Evolutionary conservation across 768 basidiomycete genomes (phyloP).

Genomic region (Amanita pseudoporphyria): DNA sequence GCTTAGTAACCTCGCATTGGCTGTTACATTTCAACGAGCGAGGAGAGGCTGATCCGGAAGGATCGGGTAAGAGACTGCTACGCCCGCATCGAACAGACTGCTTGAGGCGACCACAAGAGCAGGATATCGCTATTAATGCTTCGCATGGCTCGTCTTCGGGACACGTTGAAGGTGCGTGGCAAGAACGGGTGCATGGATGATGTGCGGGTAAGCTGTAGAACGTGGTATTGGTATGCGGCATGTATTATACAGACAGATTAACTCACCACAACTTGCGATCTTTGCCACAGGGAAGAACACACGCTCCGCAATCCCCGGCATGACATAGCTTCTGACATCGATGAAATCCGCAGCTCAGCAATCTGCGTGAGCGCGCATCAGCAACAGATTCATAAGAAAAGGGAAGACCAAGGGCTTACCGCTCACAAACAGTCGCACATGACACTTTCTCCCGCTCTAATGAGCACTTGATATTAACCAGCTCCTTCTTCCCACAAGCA

Average conservation of each 20-base stretch:
- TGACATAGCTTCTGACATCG: conserved; percentile 81
- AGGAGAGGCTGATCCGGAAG: neutral
- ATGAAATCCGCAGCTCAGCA: conserved; percentile 83
- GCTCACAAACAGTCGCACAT: conserved; percentile 74
- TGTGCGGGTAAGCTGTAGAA: conserved; percentile 49
- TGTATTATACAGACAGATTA: neutral
- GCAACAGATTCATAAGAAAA: conserved; percentile 1
- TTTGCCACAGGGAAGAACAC: conserved; percentile 77
- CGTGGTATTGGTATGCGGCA: neutral
- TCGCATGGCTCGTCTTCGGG: conserved; percentile 73
- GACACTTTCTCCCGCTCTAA: conserved; percentile 67
- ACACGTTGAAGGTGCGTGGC: conserved; percentile 87
- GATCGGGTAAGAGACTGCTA: conserved; percentile 25
- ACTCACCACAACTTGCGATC: conserved; percentile 73
- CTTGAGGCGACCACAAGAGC: conserved; percentile 76
- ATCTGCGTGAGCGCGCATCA: conserved; percentile 23
- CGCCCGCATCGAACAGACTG: conserved; percentile 70
- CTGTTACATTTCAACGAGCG: conserved; percentile 52
- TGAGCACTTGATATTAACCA: conserved; percentile 79
- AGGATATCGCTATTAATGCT: conserved; percentile 54
- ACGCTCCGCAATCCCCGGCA: conserved; percentile 68
- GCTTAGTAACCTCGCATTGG: conserved; percentile 77
- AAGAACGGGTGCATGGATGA: conserved; percentile 69
- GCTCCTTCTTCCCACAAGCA: conserved; percentile 79
- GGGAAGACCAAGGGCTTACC: conserved; percentile 27